These are phyloP conservation scores for Nelumbo lutea DNA, from an alignment of 164 flowering plant species.

Conservation along the genomic window DNA sequence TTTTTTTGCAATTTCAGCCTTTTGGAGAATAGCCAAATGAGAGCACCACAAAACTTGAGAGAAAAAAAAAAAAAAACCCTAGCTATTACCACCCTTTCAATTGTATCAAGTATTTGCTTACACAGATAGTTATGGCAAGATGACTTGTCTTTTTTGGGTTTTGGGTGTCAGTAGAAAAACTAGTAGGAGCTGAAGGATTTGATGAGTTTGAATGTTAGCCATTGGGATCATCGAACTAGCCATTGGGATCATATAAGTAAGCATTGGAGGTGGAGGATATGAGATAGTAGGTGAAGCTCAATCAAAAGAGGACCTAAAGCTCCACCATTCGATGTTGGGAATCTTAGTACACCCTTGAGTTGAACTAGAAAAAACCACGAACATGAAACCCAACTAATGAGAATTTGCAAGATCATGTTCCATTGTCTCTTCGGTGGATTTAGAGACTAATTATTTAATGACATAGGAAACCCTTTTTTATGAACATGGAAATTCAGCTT, in stretches of 20 bases:
- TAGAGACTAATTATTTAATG: no score
- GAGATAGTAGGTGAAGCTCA: conserved; percentile 16
- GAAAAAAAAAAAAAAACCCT: conserved; percentile 58
- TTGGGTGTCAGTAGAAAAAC: conserved; percentile 14
- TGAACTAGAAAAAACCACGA: conserved; percentile 82
- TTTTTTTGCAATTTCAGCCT: conserved; percentile 32
- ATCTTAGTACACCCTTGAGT: conserved; percentile 94
- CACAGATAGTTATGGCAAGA: conserved; percentile 62
- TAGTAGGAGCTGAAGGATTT: conserved; percentile 41
- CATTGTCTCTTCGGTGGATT: no score
- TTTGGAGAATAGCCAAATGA: conserved; percentile 61
- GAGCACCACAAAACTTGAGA: conserved; percentile 47
- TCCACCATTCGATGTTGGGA: conserved; percentile 89
- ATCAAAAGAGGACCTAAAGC: conserved; percentile 61
- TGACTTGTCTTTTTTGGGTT: conserved; percentile 20
- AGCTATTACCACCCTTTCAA: conserved; percentile 79
- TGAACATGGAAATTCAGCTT: no score
- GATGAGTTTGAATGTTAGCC: conserved; percentile 27
- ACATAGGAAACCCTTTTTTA: no score
- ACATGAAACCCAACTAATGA: conserved; percentile 46
- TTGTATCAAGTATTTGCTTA: conserved; percentile 52
- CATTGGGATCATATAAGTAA: conserved; percentile 10
- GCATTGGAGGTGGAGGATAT: conserved; percentile 25
- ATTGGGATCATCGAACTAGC: conserved; percentile 29
- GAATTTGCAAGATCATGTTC: no score